Base-by-base conservation (phyloP, 2,329 filamentous ascomycete genomes). In the Penicillium glabrum region DNA sequence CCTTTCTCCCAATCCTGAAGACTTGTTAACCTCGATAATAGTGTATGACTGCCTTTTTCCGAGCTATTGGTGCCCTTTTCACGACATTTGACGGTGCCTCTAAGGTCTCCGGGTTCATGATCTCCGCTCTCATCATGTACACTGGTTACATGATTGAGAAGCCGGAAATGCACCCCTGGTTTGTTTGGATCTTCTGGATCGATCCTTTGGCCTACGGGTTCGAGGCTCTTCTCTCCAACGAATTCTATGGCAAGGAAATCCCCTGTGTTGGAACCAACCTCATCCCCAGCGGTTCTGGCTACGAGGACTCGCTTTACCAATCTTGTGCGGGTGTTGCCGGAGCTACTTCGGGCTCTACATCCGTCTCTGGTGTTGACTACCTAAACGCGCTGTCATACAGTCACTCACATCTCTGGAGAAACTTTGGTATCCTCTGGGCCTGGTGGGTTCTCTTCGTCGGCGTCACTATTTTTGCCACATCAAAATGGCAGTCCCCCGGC, bases 401-500 rank as follows among this genome's bases (percentile, higher is more conserved):
- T 23, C 73, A 82, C 50, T 64, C 64, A 0, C 79, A 86, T 41
- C 58, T 86, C 1, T 86, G 84, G 84, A 74, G 83, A 9, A 86
- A 87, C 66, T 81, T 86, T 56, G 84, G 83, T 10, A 85, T 86
- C 51, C 65, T 87, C 43, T 86, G 84, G 79, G 85, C 80, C 0
- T 89, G 80, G 79, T 88, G 86, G 84, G 79, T 71, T 8, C 69
- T 88, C 0, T 88, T 82, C 56, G 82, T 85, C 16, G 78, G 56
- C 3, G 65, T 87, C 5, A 89, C 86, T 0, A 80, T 89, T 46
- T 68, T 81, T 51, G 78, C 78, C 26, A 89, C 87, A 0, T 74
- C 74, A 1, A 74, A 75, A 16, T 89, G 87, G 87, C 78, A 80
- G 26, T 72, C 81, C 2, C 69, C 79, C 0, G 79, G 79, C 0